phyloP scores from a whole-genome alignment of 176 grass and related monocot species.

The Leersia perrieri region DNA sequence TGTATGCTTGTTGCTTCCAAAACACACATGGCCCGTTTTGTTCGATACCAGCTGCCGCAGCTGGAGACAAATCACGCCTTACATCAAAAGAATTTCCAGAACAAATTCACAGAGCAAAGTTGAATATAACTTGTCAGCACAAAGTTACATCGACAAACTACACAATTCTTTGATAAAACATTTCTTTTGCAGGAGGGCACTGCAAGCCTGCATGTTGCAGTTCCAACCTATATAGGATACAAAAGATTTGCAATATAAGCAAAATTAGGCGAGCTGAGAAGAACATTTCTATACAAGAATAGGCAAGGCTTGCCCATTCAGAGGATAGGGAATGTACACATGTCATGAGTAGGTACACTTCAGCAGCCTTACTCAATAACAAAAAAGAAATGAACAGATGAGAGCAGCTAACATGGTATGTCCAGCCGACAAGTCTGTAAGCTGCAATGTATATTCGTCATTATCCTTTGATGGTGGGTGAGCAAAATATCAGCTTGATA shows the following conservation, averaged over 20 bases:
- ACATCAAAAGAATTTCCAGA: background rate
- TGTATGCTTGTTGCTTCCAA: background rate
- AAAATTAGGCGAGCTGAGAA: conserved; percentile 26
- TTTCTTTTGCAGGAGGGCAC: background rate
- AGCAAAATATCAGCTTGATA: background rate
- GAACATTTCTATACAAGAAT: conserved; percentile 38
- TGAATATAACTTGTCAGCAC: background rate
- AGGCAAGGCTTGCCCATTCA: conserved; percentile 26
- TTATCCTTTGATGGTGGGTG: conserved; percentile 38
- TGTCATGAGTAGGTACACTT: conserved; percentile 36
- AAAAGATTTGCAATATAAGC: conserved; percentile 23
- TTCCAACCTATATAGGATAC: conserved; percentile 1
- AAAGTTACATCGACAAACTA: background rate
- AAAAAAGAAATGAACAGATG: conserved; percentile 13
- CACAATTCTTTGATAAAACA: background rate
- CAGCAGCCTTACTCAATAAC: conserved; percentile 25
- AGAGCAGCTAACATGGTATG: conserved; percentile 25
- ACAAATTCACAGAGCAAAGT: background rate
- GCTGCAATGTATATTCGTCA: conserved; percentile 46
- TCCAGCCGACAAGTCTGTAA: conserved; percentile 24
- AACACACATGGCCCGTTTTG: background rate
- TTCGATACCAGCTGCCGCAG: background rate
- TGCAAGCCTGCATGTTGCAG: background rate
- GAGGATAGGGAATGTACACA: conserved; percentile 43
- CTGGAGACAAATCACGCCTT: background rate